Conservation (phyloP, 495 filamentous ascomycete genomes). For the Aspergillus nidulans region DNA sequence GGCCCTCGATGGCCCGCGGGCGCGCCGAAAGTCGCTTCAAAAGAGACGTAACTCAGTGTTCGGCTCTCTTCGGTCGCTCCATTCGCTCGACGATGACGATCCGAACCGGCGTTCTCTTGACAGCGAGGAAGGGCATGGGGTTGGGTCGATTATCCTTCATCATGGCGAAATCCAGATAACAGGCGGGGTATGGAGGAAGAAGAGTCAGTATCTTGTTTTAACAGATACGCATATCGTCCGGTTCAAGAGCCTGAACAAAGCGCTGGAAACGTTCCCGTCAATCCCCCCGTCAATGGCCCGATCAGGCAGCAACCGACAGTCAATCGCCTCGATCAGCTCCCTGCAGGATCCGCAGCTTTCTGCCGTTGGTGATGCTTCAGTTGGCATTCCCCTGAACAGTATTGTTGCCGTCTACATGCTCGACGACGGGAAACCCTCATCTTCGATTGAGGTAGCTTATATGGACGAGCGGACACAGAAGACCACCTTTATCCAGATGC, state of each 20-base stretch:
- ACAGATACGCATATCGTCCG: conserved; percentile 79
- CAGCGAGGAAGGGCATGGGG: conserved; percentile 33
- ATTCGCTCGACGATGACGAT: conserved; percentile 49
- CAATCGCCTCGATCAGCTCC: conserved; percentile 57
- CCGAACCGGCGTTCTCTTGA: conserved; percentile 29
- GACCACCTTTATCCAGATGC: conserved; percentile 59
- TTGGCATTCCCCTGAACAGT: conserved; percentile 62
- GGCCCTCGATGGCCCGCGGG: conserved; percentile 27
- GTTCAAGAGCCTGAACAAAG: conserved; percentile 70
- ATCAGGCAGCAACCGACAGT: conserved; percentile 42
- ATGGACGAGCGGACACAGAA: conserved; percentile 68
- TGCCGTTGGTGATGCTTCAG: conserved; percentile 42
- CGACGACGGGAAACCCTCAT: conserved; percentile 74
- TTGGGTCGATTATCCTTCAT: conserved; percentile 51
- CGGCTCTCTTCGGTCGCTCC: conserved; percentile 52
- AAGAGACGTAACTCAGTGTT: conserved; percentile 52
- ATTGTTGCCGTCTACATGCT: conserved; percentile 74
- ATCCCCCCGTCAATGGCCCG: conserved; percentile 44
- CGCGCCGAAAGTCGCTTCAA: conserved; percentile 42
- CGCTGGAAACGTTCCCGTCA: conserved; percentile 59
- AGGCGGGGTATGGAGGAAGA: conserved; percentile 74
- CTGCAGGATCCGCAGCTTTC: conserved; percentile 56
- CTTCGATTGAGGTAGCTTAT: conserved; percentile 72
- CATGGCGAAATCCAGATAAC: conserved; percentile 79
- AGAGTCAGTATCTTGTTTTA: conserved; percentile 86